phyloP scores from a whole-genome alignment of 2,329 filamentous ascomycete genomes.

The Trichoderma citrinoviride region DNA sequence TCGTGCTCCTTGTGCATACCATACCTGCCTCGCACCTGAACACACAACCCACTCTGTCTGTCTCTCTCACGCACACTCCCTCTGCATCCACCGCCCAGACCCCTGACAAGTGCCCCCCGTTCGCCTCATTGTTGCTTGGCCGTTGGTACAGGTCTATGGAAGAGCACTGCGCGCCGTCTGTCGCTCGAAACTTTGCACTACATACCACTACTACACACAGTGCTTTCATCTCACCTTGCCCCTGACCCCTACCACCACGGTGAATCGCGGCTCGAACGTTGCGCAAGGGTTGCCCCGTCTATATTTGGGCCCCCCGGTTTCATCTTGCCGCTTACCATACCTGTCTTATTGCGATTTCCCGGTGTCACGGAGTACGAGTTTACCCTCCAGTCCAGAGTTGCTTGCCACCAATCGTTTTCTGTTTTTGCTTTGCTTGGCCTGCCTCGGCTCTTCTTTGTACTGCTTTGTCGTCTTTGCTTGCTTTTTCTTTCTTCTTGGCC shows the following conservation, averaged over 20 bases:
- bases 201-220: neutral
- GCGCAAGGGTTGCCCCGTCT: slow-evolving; percentile 29
- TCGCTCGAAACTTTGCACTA: neutral
- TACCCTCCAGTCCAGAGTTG: slow-evolving; percentile 23
- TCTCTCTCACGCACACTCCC: neutral
- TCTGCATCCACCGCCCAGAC: neutral
- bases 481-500: neutral
- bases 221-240: slow-evolving; percentile 19
- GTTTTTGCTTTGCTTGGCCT: neutral
- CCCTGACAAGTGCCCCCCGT: neutral
- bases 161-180: slow-evolving; percentile 16
- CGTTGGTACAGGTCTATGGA: neutral
- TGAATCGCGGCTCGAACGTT: slow-evolving; percentile 23
- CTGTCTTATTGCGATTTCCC: slow-evolving; percentile 14
- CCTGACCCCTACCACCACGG: slow-evolving; percentile 19
- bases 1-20: neutral
- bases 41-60: too few species aligned
- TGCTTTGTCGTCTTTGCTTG: neutral
- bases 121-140: neutral
- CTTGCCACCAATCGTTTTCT: slow-evolving; percentile 23
- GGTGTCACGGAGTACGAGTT: slow-evolving; percentile 1
- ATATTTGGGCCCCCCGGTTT: slow-evolving; percentile 25
- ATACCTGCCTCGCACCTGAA: too few species aligned
- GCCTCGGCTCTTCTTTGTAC: neutral
- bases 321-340: slow-evolving; percentile 24